phyloP scores from a whole-genome alignment of 192 early-diverging fungal genomes.

The Coemansia sp. region DNA sequence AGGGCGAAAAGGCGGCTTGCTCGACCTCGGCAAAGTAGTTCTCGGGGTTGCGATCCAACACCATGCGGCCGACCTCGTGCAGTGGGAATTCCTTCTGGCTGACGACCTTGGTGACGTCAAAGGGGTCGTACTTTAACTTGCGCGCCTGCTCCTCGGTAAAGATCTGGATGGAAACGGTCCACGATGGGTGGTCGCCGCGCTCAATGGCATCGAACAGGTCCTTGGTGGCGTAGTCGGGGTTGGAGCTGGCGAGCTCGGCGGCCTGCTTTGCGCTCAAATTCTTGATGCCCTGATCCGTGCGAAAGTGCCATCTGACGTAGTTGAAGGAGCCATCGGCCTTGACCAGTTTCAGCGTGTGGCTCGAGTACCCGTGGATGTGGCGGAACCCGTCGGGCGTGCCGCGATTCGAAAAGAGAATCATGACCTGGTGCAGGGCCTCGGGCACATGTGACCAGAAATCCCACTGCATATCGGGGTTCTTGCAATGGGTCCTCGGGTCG shows the following conservation, averaged over 20 bases:
- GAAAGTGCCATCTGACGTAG: constrained; percentile 84
- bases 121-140: constrained; percentile 63
- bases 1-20: constrained; percentile 70
- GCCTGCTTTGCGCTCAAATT: constrained; percentile 57
- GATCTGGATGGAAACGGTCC: constrained; percentile 65
- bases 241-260: constrained; percentile 45
- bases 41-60: constrained; percentile 67
- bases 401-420: constrained; percentile 80
- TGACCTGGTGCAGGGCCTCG: constrained; percentile 78
- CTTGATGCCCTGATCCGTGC: constrained; percentile 65
- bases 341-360: constrained; percentile 72
- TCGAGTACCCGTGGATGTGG: constrained; percentile 80
- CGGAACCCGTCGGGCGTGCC: constrained; percentile 77
- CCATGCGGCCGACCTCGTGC: constrained; percentile 66
- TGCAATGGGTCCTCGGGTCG: constrained; percentile 73
- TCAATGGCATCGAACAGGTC: constrained; percentile 65
- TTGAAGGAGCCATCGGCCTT: constrained; percentile 59
- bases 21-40: constrained; percentile 78
- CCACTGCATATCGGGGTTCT: constrained; percentile 70
- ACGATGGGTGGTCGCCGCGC: constrained; percentile 63
- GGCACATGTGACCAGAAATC: constrained; percentile 76
- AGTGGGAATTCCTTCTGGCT: constrained; percentile 66
- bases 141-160: constrained; percentile 59
- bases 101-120: constrained; percentile 70
- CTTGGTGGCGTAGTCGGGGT: constrained; percentile 60